Evolutionary conservation across 2,329 filamentous ascomycete species (phyloP).

Genomic region (Kalmusia sp.): DNA sequence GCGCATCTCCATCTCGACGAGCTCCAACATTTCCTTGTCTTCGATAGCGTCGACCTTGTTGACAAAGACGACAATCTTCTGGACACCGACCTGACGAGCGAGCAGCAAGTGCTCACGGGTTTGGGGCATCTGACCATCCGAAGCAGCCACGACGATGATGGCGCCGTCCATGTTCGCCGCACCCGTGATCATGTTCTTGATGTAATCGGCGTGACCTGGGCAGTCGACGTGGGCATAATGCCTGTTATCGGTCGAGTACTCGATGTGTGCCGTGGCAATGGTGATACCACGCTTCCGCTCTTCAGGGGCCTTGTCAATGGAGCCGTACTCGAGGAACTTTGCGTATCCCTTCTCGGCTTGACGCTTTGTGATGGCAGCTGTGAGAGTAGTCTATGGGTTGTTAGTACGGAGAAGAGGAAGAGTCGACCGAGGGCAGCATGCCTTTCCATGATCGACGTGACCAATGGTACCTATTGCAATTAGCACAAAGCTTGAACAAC

Average conservation of each 20-base stretch:
- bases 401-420: conserved; percentile 24
- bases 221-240: conserved; percentile 99
- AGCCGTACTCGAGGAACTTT: conserved; percentile 94
- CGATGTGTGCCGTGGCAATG: conserved; percentile 97
- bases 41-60: conserved; percentile 99
- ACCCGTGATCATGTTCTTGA: conserved; percentile 99
- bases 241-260: conserved; percentile 91
- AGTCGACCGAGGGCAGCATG: conserved; percentile 49
- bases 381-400: conserved; percentile 84
- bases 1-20: conserved; percentile 99
- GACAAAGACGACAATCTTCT: conserved; percentile 98
- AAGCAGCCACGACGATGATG: conserved; percentile 97
- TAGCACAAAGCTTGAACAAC: conserved; percentile 10
- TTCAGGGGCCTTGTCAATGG: conserved; percentile 99
- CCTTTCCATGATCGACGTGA: conserved; percentile 99
- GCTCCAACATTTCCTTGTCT: conserved; percentile 99
- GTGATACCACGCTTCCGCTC: conserved; percentile 99
- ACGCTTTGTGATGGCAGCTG: conserved; percentile 97
- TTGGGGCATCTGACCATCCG: conserved; percentile 99
- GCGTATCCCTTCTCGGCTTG: conserved; percentile 94
- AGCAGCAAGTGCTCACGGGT: conserved; percentile 98
- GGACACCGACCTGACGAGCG: conserved; percentile 96
- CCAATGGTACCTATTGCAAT: conserved; percentile 81
- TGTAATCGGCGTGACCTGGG: conserved; percentile 99
- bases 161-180: conserved; percentile 99